Conservation (phyloP, 140 eudicot species). For the Anethum foeniculum region DNA sequence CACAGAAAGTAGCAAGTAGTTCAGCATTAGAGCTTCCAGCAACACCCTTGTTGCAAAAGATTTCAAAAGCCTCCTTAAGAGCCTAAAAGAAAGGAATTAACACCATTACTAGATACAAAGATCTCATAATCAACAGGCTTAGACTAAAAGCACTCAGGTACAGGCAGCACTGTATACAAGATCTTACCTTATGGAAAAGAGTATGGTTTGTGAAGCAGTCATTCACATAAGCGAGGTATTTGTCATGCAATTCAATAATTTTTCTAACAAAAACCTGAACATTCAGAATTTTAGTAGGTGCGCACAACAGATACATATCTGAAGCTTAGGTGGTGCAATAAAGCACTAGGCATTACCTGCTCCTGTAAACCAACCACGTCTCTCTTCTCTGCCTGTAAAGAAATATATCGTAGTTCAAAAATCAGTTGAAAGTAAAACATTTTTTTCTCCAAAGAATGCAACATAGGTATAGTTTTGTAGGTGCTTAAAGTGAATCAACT, state of each 20-base stretch:
- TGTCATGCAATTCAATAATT: constrained; percentile 92
- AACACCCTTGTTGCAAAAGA: constrained; percentile 90
- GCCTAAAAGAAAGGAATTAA: constrained; percentile 39
- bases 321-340: constrained; percentile 6
- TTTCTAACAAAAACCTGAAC: constrained; percentile 81
- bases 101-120: not conserved
- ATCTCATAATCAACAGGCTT: not conserved
- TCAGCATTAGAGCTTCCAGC: constrained; percentile 98
- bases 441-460: not conserved
- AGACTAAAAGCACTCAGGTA: not conserved
- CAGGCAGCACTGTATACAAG: not conserved
- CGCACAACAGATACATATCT: not conserved
- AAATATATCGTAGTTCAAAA: not conserved
- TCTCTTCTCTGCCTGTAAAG: constrained; percentile 72
- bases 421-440: not conserved
- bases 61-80: constrained; percentile 88
- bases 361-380: constrained; percentile 84
- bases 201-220: constrained; percentile 76
- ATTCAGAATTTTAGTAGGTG: constrained; percentile 12
- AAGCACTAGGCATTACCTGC: constrained; percentile 41
- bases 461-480: not conserved
- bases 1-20: constrained; percentile 84
- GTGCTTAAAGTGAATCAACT: not conserved
- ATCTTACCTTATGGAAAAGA: constrained; percentile 81
- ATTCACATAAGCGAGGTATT: constrained; percentile 77